A percentile compares a stretch with the other conserved stretches of the same genome.
phyloP scores from a whole-genome alignment of 805 yeast genomes.

The Sugiyamaella floridensis region DNA sequence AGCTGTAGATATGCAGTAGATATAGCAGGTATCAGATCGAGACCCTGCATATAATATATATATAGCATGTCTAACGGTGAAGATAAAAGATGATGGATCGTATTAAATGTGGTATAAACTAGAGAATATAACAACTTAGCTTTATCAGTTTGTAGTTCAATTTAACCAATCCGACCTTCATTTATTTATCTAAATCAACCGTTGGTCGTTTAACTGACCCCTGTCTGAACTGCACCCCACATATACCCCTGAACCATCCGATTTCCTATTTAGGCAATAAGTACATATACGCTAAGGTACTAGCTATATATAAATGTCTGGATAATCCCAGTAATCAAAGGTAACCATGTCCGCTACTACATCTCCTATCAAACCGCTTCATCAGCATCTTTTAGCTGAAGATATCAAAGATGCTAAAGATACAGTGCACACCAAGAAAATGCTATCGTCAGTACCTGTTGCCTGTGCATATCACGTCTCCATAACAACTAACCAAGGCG shows the following conservation, averaged over 20 bases:
- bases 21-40: no score
- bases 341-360: not conserved
- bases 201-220: not conserved
- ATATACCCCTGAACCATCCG: not conserved
- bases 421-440: conserved; percentile 14
- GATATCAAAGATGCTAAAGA: conserved; percentile 4
- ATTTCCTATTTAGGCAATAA: conserved; percentile 4
- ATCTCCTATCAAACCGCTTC: conserved; percentile 10
- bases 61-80: no score
- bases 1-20: no score
- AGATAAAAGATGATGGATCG: no score
- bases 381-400: conserved; percentile 10
- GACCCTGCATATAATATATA: no score
- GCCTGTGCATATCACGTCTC: not conserved
- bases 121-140: no score
- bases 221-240: not conserved
- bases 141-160: no score
- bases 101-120: no score
- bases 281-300: conserved; percentile 1
- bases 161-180: no score
- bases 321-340: not conserved
- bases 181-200: no score
- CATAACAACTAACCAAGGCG: conserved; percentile 7
- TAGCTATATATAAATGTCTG: not conserved
- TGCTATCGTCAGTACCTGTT: conserved; percentile 17